Base-by-base conservation (phyloP, 768 basidiomycete species). In the Krasilnikovozyma curviuscula region DNA sequence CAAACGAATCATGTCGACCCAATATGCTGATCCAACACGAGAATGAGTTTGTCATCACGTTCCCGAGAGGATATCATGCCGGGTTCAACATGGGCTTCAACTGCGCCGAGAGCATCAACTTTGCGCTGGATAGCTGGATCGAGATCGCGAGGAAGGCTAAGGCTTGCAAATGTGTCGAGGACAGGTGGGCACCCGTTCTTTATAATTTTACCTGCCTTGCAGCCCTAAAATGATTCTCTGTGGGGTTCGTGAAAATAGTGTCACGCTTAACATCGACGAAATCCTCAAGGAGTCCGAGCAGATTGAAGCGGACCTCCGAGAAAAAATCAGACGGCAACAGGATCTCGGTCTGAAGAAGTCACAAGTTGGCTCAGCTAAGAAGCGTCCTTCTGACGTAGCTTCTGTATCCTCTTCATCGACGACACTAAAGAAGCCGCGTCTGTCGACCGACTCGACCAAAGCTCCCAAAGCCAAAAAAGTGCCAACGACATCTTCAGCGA, bases 61-160 rank as follows among this genome's bases (percentile, higher is more conserved):
- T 75, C 59, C 91, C 91, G 1, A 69, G 82, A 41, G 91, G 91
- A 1, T 95, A 95, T 62, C 91, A 97, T 61, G 84, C 88, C 3
- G 91, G 91, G 18, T 91, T 95, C 70, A 97, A 97, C 61, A 68
- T 93, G 35, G 91, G 84, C 7, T 76, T 93, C 60, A 97, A 97
- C 59, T 93, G 88, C 57, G 91, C 91, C 1, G 91, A 95, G 66
- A 85, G 83, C 54, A 84, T 93, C 58, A 97, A 97, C 62, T 97
- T 95, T 61, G 91, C 91, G 0, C 68, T 93, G 24, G 83, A 93
- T 35, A 83, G 81, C 54, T 97, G 89, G 89, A 65, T 95, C 5
- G 84, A 88, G 34, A 65, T 89, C 18, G 91, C 88, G 1, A 70
- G 83, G 48, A 74, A 71, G 47, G 89, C 91, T 5, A 63, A 64